Conservation (phyloP, 225 moss, liverwort and hornwort genomes). For the Antitrichia curtipendula region DNA sequence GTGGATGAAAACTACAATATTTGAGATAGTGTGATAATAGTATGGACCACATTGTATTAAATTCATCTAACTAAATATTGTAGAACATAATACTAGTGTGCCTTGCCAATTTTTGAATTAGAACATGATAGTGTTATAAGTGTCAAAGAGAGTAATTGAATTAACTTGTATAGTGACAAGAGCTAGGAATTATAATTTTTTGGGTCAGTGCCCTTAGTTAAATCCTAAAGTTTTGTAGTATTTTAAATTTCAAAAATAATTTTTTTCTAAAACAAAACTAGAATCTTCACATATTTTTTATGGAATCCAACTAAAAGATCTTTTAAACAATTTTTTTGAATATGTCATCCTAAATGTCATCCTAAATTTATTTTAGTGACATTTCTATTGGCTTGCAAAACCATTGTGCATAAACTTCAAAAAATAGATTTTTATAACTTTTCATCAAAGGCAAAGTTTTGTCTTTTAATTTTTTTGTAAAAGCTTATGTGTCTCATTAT, state of each 20-base stretch:
- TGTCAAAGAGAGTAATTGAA: neutral
- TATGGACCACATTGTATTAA: neutral
- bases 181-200: neutral
- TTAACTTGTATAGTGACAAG: neutral
- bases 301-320: no score
- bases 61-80: neutral
- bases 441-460: neutral
- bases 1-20: neutral
- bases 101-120: accelerated
- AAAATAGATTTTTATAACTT: no score
- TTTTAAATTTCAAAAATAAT: neutral
- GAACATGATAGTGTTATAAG: accelerated
- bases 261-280: neutral
- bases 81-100: accelerated
- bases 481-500: no score
- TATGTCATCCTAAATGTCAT: neutral
- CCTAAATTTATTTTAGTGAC: neutral
- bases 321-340: neutral
- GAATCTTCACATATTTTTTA: neutral
- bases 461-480: no score
- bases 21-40: neutral
- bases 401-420: no score
- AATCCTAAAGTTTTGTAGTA: neutral
- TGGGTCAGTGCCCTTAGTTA: accelerated
- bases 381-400: no score